Evolutionary conservation across 306 rosid genomes (phyloP), one percentile per base, ranked within the genome.

Genomic region (Vigna unguiculata): DNA sequence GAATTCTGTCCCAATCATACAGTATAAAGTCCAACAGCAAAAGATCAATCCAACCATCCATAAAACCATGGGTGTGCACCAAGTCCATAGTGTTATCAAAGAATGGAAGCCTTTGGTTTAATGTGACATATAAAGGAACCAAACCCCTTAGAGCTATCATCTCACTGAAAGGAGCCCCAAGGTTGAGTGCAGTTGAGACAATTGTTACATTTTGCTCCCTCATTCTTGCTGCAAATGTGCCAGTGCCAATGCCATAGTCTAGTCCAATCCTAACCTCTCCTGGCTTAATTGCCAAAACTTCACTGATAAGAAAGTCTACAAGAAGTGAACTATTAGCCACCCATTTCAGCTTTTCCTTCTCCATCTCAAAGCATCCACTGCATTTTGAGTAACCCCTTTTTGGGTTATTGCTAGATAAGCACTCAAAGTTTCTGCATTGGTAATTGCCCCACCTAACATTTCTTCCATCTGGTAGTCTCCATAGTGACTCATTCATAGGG

Each of bases 81-180:
- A 95, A 78, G 25, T 95, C 98, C 99, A 91, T 84, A 3, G 91
- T 88, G 86, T 95, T 92, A 69, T 95, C 99, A 62, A 92, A 92
- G 41, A 95, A 86, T 17, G 97, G 98, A 20, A 92, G 89, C 38
- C 97, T 80, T 69, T 92, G 98, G 54, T 90, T 89, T 75, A 92
- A 19, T 82, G 98, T 89, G 46, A 88, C 76, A 72, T 90, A 82
- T 16, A 95, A 66, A 45, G 99, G 98, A 72, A 95, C 17, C 85
- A 95, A 82, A 53, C 99, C 99, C 79, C 99, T 87, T 0, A 91
- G 81, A 28, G 99, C 96, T 64, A 95, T 92, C 76, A 86, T 85
- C 81, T 95, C 99, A 68, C 83, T 95, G 87, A 92, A 95, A 40
- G 99, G 99, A 64, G 97, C 98, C n/a, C 97, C 96, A 59, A 92